phyloP scores from a whole-genome alignment of 495 filamentous ascomycete species.

The Talaromyces proteolyticus region DNA sequence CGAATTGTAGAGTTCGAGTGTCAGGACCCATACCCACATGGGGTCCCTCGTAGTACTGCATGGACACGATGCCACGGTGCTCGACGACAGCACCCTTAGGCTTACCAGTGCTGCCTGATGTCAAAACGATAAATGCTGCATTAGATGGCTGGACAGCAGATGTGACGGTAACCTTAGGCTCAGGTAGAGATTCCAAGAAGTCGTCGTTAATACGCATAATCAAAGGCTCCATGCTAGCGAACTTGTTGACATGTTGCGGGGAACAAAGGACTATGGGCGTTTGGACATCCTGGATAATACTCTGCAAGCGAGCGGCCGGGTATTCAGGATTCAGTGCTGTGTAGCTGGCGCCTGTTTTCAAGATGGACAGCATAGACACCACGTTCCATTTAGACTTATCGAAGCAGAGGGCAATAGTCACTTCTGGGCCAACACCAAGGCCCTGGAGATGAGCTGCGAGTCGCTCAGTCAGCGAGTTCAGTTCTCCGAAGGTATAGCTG shows the following conservation, averaged over 20 bases:
- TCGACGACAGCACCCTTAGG: slow-evolving; percentile 36
- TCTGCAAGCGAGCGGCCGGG: slow-evolving; percentile 19
- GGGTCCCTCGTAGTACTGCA: not conserved
- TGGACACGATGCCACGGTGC: slow-evolving; percentile 24
- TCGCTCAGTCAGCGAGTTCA: slow-evolving; percentile 10
- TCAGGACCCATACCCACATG: slow-evolving; percentile 3
- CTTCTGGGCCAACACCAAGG: slow-evolving; percentile 2
- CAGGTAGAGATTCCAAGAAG: slow-evolving; percentile 8
- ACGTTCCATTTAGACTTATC: slow-evolving; percentile 25
- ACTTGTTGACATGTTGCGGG: not conserved
- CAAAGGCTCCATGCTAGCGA: not conserved
- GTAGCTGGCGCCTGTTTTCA: slow-evolving; percentile 42
- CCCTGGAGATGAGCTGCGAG: slow-evolving; percentile 5
- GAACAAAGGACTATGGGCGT: slow-evolving; percentile 1
- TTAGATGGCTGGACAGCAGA: not conserved
- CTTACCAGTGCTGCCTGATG: slow-evolving; percentile 32
- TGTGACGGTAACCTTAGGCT: not conserved
- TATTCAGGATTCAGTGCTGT: slow-evolving; percentile 35
- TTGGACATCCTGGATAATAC: slow-evolving; percentile 13
- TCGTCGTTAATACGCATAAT: not conserved
- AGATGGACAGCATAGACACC: slow-evolving; percentile 34
- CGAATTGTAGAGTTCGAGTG: slow-evolving; percentile 24
- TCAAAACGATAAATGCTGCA: slow-evolving; percentile 22
- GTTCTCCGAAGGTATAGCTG: slow-evolving; percentile 21
- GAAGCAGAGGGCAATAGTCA: slow-evolving; percentile 10